Percentiles rank a stretch among this genome's conserved stretches.
Conservation (phyloP, 169 alveolate genomes). For the Cystoisospora suis region DNA sequence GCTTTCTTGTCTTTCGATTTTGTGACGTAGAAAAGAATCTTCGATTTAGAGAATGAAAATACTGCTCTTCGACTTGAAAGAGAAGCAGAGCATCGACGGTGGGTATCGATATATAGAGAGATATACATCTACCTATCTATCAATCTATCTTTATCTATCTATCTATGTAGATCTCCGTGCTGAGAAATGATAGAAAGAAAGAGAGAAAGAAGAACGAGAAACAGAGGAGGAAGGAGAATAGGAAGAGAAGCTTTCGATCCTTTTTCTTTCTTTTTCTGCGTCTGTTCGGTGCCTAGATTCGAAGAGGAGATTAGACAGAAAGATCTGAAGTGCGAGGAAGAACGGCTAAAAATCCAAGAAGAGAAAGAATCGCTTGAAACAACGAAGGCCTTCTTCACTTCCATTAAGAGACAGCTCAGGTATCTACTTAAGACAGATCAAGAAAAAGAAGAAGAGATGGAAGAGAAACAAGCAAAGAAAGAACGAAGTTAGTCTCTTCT, state of each 20-base stretch:
- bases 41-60: conserved; percentile 1
- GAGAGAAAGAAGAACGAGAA: neutral
- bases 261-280: neutral
- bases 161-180: neutral
- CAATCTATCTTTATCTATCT: neutral
- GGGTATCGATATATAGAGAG: no score
- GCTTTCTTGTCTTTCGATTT: no score
- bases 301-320: neutral
- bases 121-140: neutral
- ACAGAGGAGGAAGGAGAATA: neutral
- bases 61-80: neutral
- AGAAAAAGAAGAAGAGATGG: no score
- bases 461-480: no score
- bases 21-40: neutral
- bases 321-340: neutral
- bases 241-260: neutral
- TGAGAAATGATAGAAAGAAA: neutral
- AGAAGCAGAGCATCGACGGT: neutral
- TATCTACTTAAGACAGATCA: no score
- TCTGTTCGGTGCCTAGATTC: neutral
- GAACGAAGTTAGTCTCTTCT: no score
- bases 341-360: neutral
- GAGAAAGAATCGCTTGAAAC: neutral
- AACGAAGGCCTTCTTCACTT: neutral
- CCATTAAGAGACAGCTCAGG: neutral